phyloP scores from a whole-genome alignment of 1,139 yeast genomes.

The Suhomyces chickasaworum region DNA sequence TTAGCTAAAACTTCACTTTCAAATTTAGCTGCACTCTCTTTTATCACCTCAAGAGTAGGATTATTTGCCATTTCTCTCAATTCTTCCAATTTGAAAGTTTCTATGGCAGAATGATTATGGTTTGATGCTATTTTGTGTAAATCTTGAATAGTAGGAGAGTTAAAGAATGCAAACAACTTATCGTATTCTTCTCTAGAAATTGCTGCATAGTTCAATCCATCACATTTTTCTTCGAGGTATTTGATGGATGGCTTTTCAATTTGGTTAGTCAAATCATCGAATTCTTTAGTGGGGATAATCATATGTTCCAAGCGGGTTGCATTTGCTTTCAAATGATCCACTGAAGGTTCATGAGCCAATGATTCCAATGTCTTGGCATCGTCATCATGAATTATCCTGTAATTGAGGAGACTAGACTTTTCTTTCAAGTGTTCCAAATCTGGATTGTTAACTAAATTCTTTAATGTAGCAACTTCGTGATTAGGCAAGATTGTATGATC shows the following conservation, averaged over 20 bases:
- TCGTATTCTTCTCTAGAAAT: slow-evolving; percentile 15
- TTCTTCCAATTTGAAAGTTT: slow-evolving; percentile 15
- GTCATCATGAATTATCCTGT: slow-evolving; percentile 13
- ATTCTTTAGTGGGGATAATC: slow-evolving; percentile 21
- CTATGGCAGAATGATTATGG: slow-evolving; percentile 9
- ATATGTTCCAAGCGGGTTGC: slow-evolving; percentile 20
- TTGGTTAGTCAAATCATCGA: slow-evolving; percentile 13
- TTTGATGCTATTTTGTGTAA: slow-evolving; percentile 16
- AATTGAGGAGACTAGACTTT: slow-evolving; percentile 26
- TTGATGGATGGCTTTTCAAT: slow-evolving; percentile 20
- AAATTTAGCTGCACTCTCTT: slow-evolving; percentile 6
- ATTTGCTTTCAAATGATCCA: slow-evolving; percentile 26
- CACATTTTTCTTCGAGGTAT: slow-evolving; percentile 16
- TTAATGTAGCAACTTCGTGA: slow-evolving; percentile 18
- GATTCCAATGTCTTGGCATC: slow-evolving; percentile 16
- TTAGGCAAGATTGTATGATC: slow-evolving; percentile 22
- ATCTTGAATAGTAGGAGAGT: slow-evolving; percentile 26
- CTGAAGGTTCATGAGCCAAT: slow-evolving; percentile 28
- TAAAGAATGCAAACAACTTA: slow-evolving; percentile 17
- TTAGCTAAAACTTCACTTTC: slow-evolving; percentile 9
- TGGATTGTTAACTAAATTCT: slow-evolving; percentile 18
- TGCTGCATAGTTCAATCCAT: background rate
- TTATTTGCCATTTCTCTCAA: slow-evolving; percentile 19
- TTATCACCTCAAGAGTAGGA: slow-evolving; percentile 21
- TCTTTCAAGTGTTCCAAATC: slow-evolving; percentile 23